Base-by-base conservation (phyloP, 306 rosid genomes). In the Cucurbita ficifolia region DNA sequence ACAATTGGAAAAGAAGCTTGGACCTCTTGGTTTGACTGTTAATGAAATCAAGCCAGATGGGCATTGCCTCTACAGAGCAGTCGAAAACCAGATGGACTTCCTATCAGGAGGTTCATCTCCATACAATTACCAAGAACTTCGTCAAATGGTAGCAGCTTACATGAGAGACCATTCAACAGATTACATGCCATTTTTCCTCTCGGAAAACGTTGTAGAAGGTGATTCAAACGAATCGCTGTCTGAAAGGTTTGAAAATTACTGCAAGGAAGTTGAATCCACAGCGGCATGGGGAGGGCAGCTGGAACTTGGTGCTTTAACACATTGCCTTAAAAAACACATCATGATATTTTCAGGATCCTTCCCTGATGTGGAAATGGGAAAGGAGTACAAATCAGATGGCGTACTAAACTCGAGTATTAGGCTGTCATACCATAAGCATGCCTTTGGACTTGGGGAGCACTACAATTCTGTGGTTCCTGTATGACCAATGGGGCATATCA, bases 291-390 rank as follows among this genome's bases (percentile, higher is more conserved):
- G 97, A 29, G 99, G 97, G 64, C 97, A 95, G 70, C 83, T 95
- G 39, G 99, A 95, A 92, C 96, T 91, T 8, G 96, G 90, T 24
- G 97, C 99, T 68, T 82, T 95, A 76, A 88, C 90, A 54, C 96
- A 87, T 70, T 85, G 92, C 88, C 87, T 95, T 40, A 82, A 77
- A 84, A 94, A 86, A 77, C 97, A 86, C 59, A 87, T 95, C 81
- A 80, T 83, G 90, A 83, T 95, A 78, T 89, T 80, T 83, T 95
- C 97, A 7, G 97, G 99, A 55, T 95, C 96, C 77, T 95, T 91
- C 84, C 97, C 97, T 1, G 97, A 95, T 58, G 97, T 94, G 80
- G 99, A 91, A 86, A 95, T 91, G 92, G 97, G 97, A 68, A 95
- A 89, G 80, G 97, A 91, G 83, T 95, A 89, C 83, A 88, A 84